phyloP scores from a whole-genome alignment of 805 yeast genomes.

The Lachancea fermentati region DNA sequence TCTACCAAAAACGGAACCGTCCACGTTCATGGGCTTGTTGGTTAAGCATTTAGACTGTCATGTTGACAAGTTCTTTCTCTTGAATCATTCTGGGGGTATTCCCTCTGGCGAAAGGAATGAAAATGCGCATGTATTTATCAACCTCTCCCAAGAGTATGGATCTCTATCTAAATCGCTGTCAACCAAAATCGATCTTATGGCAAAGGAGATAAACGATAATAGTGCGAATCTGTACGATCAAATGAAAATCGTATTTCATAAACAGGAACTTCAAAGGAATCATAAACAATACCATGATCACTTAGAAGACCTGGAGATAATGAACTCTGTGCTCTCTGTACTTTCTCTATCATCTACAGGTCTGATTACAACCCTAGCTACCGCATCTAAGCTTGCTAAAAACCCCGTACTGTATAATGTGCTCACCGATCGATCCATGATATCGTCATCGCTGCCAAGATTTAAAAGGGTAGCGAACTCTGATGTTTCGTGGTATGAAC shows the following conservation, averaged over 20 bases:
- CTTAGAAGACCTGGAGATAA: slow-evolving; percentile 56
- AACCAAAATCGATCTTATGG: slow-evolving; percentile 8
- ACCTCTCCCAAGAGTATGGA: slow-evolving; percentile 68
- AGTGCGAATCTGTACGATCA: not conserved
- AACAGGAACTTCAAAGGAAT: slow-evolving; percentile 12
- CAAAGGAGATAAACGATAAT: slow-evolving; percentile 6
- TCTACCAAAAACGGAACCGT: slow-evolving; percentile 36
- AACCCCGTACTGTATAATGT: slow-evolving; percentile 84
- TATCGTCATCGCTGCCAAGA: slow-evolving; percentile 86
- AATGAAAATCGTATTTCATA: slow-evolving; percentile 15
- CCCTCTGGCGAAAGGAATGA: slow-evolving; percentile 79
- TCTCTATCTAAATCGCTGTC: slow-evolving; percentile 10
- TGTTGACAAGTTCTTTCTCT: slow-evolving; percentile 74
- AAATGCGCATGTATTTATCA: slow-evolving; percentile 82
- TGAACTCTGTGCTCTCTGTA: slow-evolving; percentile 49
- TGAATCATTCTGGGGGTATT: slow-evolving; percentile 84
- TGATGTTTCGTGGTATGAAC: slow-evolving; percentile 22
- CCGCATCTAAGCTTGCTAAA: slow-evolving; percentile 48
- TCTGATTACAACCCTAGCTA: slow-evolving; percentile 74
- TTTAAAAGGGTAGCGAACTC: slow-evolving; percentile 29
- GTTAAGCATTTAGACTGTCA: slow-evolving; percentile 34
- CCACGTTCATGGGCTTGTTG: slow-evolving; percentile 30
- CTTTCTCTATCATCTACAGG: slow-evolving; percentile 65
- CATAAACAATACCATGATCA: slow-evolving; percentile 41
- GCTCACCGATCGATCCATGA: slow-evolving; percentile 83